A percentile compares a stretch with the other conserved stretches of the same genome.
Conservation (phyloP, 2,329 filamentous ascomycete genomes). For the Fusarium metavorans region DNA sequence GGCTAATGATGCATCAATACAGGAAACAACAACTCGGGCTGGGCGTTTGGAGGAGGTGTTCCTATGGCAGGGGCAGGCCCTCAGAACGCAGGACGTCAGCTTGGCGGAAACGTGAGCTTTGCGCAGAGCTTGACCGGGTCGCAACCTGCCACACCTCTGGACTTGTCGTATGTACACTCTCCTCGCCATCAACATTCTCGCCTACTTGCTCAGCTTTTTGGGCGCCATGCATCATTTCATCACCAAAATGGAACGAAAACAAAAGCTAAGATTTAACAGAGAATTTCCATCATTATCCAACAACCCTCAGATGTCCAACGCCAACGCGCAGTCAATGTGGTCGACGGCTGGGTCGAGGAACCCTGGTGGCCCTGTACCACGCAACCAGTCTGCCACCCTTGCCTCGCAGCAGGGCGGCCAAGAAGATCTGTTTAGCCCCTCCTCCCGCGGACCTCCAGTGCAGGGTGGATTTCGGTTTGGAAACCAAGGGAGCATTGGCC, state of each 20-base stretch:
- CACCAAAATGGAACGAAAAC: background rate
- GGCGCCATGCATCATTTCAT: background rate
- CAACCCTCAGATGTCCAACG: conserved; percentile 65
- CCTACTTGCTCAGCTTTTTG: background rate
- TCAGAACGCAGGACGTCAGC: conserved; percentile 65
- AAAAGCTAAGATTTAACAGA: conserved; percentile 53
- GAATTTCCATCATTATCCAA: conserved; percentile 76
- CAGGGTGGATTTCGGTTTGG: conserved; percentile 68
- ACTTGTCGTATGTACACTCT: conserved; percentile 70
- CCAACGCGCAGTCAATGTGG: conserved; percentile 67
- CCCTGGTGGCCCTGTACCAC: conserved; percentile 61
- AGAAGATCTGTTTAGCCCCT: conserved; percentile 59
- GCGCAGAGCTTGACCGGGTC: conserved; percentile 74
- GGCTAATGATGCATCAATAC: conserved; percentile 44
- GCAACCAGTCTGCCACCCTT: conserved; percentile 64
- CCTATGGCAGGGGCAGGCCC: conserved; percentile 70
- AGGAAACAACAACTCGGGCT: conserved; percentile 67
- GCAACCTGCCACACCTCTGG: conserved; percentile 71
- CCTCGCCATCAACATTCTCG: background rate
- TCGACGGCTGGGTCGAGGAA: conserved; percentile 62
- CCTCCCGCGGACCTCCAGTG: conserved; percentile 52
- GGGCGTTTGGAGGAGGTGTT: conserved; percentile 72
- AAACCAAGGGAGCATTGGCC: conserved; percentile 56
- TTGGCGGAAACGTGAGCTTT: conserved; percentile 72
- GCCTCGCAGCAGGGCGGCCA: conserved; percentile 64